Conservation (phyloP, 352 stramenopile genomes). For the Phytophthora pseudosyringae region DNA sequence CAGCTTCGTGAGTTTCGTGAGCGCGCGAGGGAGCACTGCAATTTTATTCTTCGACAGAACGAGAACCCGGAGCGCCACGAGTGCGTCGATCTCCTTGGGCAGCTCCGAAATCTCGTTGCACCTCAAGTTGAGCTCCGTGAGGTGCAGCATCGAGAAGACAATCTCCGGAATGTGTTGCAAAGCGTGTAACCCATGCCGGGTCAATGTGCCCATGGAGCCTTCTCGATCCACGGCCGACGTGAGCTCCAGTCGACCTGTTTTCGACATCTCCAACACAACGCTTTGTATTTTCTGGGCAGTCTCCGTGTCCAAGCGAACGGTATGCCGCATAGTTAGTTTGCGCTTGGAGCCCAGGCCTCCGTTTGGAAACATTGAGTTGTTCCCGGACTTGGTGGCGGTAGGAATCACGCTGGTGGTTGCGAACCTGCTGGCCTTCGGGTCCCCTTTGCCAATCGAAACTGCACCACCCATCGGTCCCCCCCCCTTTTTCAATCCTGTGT, state of each 20-base stretch:
- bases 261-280: conserved; percentile 63
- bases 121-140: conserved; percentile 69
- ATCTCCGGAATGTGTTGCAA: conserved; percentile 61
- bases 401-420: conserved; percentile 27
- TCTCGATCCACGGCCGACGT: conserved; percentile 61
- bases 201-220: conserved; percentile 58
- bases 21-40: conserved; percentile 44
- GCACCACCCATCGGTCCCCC: conserved; percentile 33
- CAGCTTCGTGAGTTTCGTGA: conserved; percentile 58
- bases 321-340: conserved; percentile 48
- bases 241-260: conserved; percentile 59
- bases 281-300: conserved; percentile 36
- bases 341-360: conserved; percentile 23
- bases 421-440: conserved; percentile 10
- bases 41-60: conserved; percentile 74
- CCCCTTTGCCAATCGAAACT: conserved; percentile 25
- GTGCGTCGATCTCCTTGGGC: conserved; percentile 61
- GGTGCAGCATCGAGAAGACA: conserved; percentile 61
- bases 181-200: conserved; percentile 48
- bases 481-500: conserved; percentile 1
- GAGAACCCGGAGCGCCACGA: conserved; percentile 54
- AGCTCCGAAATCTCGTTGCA: conserved; percentile 70
- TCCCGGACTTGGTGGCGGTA: not conserved
- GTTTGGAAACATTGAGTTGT: conserved; percentile 8
- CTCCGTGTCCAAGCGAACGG: conserved; percentile 38